Evolutionary conservation across 768 basidiomycete genomes (phyloP).

Genomic region (Pholiota conissans): DNA sequence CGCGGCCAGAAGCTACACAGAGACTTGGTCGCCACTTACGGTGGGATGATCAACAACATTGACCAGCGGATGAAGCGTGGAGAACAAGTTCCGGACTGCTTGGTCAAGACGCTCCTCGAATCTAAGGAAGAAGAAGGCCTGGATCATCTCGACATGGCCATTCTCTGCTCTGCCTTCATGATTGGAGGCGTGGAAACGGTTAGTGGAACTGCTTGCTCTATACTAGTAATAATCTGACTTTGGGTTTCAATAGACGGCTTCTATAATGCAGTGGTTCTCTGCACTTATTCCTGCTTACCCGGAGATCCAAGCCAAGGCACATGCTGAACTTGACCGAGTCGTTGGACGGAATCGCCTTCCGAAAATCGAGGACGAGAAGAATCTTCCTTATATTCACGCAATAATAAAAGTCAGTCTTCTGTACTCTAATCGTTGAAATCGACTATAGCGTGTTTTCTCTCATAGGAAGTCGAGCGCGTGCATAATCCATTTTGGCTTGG

Average conservation of each 20-base stretch:
- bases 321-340: slow-evolving; percentile 26
- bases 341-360: slow-evolving; percentile 24
- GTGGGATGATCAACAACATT: slow-evolving; percentile 37
- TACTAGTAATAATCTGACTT: neutral
- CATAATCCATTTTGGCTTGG: slow-evolving; percentile 40
- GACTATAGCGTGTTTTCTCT: too few relatives aligned
- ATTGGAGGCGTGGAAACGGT: slow-evolving; percentile 48
- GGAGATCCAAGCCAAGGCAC: slow-evolving; percentile 22
- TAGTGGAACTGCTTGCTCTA: too few relatives aligned
- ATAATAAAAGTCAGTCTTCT: slow-evolving; percentile 21
- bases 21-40: slow-evolving; percentile 36
- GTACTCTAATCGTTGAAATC: too few relatives aligned
- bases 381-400: slow-evolving; percentile 25
- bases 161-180: slow-evolving; percentile 42
- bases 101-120: slow-evolving; percentile 39
- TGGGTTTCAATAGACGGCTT: slow-evolving; percentile 30
- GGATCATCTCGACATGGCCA: slow-evolving; percentile 38
- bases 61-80: slow-evolving; percentile 34
- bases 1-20: slow-evolving; percentile 40
- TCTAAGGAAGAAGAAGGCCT: slow-evolving; percentile 33
- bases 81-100: slow-evolving; percentile 40
- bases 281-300: slow-evolving; percentile 33
- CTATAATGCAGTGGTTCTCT: slow-evolving; percentile 39
- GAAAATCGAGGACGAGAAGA: slow-evolving; percentile 16
- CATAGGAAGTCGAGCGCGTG: slow-evolving; percentile 35